Evolutionary conservation across 1,139 yeast genomes (phyloP), one percentile per base, ranked within the genome.

Genomic region (Lodderomyces pseudojiufengensis): DNA sequence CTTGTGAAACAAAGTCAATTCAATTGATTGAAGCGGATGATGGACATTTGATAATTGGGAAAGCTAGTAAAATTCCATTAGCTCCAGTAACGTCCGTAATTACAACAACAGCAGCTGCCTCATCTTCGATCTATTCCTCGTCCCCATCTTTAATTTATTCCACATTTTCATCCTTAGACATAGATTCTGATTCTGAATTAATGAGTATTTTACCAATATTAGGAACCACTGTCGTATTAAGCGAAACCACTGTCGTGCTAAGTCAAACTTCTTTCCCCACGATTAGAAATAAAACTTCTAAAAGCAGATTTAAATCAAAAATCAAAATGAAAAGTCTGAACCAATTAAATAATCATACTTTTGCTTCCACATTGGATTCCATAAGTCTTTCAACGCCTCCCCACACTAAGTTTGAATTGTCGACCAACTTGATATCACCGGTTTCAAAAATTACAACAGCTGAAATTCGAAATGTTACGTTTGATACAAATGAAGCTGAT

Each of bases 131-230:
- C n/a, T n/a, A n/a, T n/a, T n/a, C n/a, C n/a, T n/a, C n/a, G n/a
- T n/a, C n/a, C n/a, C n/a, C n/a, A n/a, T n/a, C n/a, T n/a, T n/a
- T n/a, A n/a, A n/a, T n/a, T n/a, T n/a, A n/a, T n/a, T n/a, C n/a
- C n/a, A n/a, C n/a, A n/a, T n/a, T n/a, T n/a, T n/a, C n/a, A n/a
- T n/a, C n/a, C n/a, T n/a, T n/a, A n/a, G n/a, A 13, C 23, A 16
- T 11, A 4, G 3, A 4, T 5, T 18, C 13, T n/a, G 11, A 28
- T 16, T 9, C 23, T 12, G 24, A 14, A 9, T 4, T 30, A 13
- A 12, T 30, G 15, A 30, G 32, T 18, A 36, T 36, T 5, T 24
- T 36, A 9, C 39, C 39, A 7, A 33, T 36, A 11, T n/a, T 24
- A 20, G 39, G 39, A 2, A 36, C 39, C 3, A 36, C 39, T 6